These are phyloP conservation scores for Betula pendula DNA, from an alignment of 306 rosid species.

Conservation along the genomic window DNA sequence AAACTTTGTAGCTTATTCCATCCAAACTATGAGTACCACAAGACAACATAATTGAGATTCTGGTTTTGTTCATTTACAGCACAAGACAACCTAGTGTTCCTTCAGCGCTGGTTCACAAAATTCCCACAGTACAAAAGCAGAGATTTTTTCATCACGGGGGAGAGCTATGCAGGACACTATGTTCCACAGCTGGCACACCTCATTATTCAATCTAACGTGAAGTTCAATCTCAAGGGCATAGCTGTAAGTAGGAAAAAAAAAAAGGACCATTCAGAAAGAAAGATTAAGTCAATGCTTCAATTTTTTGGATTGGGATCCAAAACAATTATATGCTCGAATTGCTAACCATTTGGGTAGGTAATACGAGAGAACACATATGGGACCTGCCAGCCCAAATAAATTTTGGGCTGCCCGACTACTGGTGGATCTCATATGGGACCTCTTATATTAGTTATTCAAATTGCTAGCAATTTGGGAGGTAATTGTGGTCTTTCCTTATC, in stretches of 20 bases:
- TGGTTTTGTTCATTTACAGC: constrained; percentile 36
- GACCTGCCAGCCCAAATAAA: too few relatives aligned
- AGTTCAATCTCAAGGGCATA: constrained; percentile 65
- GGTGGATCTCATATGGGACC: too few relatives aligned
- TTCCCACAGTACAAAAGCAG: constrained; percentile 51
- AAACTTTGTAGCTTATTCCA: neutral
- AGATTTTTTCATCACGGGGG: constrained; percentile 70
- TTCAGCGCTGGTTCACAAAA: constrained; percentile 51
- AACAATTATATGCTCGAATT: too few relatives aligned
- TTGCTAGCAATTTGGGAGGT: too few relatives aligned
- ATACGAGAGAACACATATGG: too few relatives aligned
- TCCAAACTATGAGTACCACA: neutral
- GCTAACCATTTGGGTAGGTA: too few relatives aligned
- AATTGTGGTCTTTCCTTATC: too few relatives aligned
- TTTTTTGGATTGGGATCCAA: too few relatives aligned
- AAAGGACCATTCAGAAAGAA: neutral
- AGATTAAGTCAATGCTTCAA: too few relatives aligned
- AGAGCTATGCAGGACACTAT: constrained; percentile 84
- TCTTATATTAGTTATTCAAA: too few relatives aligned
- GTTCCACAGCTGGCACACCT: constrained; percentile 78
- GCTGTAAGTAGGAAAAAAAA: constrained; percentile 46
- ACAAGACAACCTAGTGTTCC: constrained; percentile 63
- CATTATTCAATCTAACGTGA: constrained; percentile 40
- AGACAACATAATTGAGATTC: neutral
- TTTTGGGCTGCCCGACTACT: too few relatives aligned